Evolutionary conservation across 2,329 filamentous ascomycete species (phyloP).

Genomic region (Bimuria novae-zelandiae): DNA sequence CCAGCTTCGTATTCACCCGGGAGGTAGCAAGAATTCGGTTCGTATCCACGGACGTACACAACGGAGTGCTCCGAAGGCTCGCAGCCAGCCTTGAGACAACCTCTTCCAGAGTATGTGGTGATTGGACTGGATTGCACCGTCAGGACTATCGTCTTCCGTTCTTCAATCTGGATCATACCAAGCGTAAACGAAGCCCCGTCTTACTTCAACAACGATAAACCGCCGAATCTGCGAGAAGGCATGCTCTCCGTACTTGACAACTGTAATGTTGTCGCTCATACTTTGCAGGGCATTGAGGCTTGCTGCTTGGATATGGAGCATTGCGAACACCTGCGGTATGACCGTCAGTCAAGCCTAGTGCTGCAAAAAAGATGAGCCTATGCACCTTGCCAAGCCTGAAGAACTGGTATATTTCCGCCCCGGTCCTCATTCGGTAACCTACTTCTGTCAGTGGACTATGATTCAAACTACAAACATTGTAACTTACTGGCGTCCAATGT

Average conservation of each 20-base stretch:
- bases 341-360: not conserved
- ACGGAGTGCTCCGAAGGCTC: constrained; percentile 45
- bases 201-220: constrained; percentile 29
- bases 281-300: not conserved
- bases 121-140: constrained; percentile 39
- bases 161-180: constrained; percentile 2
- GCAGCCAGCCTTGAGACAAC: constrained; percentile 44
- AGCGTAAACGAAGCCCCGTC: constrained; percentile 28
- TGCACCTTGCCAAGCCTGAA: constrained; percentile 24
- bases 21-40: constrained; percentile 17
- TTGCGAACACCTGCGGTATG: constrained; percentile 23
- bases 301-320: constrained; percentile 25
- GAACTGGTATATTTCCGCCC: constrained; percentile 16
- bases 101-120: constrained; percentile 46
- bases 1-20: constrained; percentile 35
- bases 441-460: not conserved
- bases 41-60: constrained; percentile 30
- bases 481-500: constrained; percentile 11
- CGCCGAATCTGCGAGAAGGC: constrained; percentile 32
- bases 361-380: not conserved
- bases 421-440: constrained; percentile 29
- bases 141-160: not conserved
- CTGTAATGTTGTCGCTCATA: constrained; percentile 14
- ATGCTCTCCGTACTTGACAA: constrained; percentile 16
- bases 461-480: not conserved